Conservation (phyloP, 164 flowering plant species). For the Buxus sempervirens region DNA sequence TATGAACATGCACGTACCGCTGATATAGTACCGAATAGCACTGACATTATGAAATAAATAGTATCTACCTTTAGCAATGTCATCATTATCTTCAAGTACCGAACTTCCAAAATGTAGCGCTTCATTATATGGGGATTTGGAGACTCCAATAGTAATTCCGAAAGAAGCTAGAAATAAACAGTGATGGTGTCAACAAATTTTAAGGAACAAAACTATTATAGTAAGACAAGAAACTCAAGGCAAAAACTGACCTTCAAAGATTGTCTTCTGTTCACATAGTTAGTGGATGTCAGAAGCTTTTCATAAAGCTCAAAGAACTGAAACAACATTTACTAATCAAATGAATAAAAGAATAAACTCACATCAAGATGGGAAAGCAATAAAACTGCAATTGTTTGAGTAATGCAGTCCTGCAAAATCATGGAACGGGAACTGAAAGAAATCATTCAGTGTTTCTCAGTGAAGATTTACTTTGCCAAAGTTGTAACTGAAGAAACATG, state of each 20-base stretch:
- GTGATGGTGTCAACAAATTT: slow-evolving; percentile 8
- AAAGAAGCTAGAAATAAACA: slow-evolving; percentile 68
- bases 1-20: not conserved
- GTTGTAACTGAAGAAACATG: not conserved
- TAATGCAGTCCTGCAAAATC: slow-evolving; percentile 5
- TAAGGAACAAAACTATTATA: not conserved
- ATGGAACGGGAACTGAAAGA: not conserved
- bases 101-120: slow-evolving; percentile 84
- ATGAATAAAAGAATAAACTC: slow-evolving; percentile 5
- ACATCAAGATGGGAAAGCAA: slow-evolving; percentile 1
- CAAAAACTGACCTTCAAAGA: slow-evolving; percentile 75
- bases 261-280: slow-evolving; percentile 97
- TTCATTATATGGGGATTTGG: slow-evolving; percentile 88
- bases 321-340: slow-evolving; percentile 20
- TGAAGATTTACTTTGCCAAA: not conserved
- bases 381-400: not conserved
- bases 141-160: slow-evolving; percentile 93
- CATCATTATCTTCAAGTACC: slow-evolving; percentile 83
- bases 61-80: slow-evolving; percentile 53
- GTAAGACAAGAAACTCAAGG: not conserved
- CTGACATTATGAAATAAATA: not conserved
- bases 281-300: slow-evolving; percentile 71
- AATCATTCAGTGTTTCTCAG: not conserved
- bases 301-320: slow-evolving; percentile 92
- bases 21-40: not conserved